Conservation (phyloP, 352 stramenopile species). For the Blastocystis sp. region DNA sequence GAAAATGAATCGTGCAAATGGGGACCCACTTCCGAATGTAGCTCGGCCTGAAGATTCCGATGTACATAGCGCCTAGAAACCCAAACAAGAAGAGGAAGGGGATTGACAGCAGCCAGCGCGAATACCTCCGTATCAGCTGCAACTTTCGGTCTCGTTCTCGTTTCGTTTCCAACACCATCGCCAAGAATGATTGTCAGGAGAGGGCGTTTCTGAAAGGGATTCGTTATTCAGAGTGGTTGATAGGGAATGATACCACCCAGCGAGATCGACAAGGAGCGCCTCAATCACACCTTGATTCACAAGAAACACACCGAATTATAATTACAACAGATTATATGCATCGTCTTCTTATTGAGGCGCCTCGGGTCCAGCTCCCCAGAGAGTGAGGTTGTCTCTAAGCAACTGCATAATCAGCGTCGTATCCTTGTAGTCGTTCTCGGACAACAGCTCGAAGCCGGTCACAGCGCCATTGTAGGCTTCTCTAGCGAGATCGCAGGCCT, state of each 20-base stretch:
- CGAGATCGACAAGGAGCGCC: no score
- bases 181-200: not conserved
- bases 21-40: not conserved
- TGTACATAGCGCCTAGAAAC: not conserved
- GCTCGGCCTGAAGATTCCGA: not conserved
- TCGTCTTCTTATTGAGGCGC: not conserved
- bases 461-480: conserved; percentile 98
- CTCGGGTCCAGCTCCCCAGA: conserved; percentile 96
- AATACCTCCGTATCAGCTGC: not conserved
- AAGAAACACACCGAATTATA: not conserved
- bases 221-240: no score
- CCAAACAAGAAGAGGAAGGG: not conserved
- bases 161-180: not conserved
- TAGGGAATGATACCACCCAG: no score
- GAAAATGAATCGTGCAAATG: not conserved
- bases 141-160: not conserved
- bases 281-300: not conserved
- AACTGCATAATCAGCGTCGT: conserved; percentile 99
- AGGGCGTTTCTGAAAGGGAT: no score
- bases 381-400: conserved; percentile 97
- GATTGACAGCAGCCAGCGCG: not conserved
- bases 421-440: conserved; percentile 99
- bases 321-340: not conserved
- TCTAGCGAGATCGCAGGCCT: conserved; percentile 89
- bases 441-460: conserved; percentile 96